Evolutionary conservation across 306 rosid genomes (phyloP).

Genomic region (Quercus berberidifolia): DNA sequence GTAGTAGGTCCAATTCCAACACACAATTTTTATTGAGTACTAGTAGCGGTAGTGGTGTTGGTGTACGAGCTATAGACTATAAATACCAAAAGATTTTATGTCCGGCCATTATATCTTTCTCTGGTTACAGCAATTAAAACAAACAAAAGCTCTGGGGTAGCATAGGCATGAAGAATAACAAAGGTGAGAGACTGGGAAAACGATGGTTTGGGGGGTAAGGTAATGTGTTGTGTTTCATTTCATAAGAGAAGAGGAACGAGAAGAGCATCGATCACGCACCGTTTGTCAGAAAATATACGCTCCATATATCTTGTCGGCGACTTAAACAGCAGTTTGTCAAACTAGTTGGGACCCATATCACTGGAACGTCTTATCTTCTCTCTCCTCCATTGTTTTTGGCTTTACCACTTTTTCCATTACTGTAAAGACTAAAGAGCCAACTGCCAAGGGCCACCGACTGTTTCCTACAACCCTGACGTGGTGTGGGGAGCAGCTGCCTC

Average conservation of each 20-base stretch:
- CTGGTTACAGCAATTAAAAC: too few relatives aligned
- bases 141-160: not conserved
- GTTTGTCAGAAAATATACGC: slow-evolving; percentile 24
- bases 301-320: slow-evolving; percentile 42
- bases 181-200: not conserved
- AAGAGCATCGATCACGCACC: not conserved
- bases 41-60: too few relatives aligned
- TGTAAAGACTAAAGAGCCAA: not conserved
- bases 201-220: not conserved
- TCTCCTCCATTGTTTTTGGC: not conserved
- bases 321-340: slow-evolving; percentile 42
- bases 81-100: not conserved
- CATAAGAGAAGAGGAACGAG: not conserved
- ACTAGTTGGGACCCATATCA: slow-evolving; percentile 22
- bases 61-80: not conserved
- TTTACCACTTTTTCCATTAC: not conserved
- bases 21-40: too few relatives aligned
- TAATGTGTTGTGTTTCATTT: too few relatives aligned
- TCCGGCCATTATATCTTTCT: not conserved
- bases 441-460: not conserved
- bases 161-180: not conserved
- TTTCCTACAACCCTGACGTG: not conserved
- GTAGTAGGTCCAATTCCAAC: not conserved
- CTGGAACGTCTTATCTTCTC: not conserved
- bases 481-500: not conserved